phyloP scores from a whole-genome alignment of 768 basidiomycete species.

The Leccinum truebloodii region DNA sequence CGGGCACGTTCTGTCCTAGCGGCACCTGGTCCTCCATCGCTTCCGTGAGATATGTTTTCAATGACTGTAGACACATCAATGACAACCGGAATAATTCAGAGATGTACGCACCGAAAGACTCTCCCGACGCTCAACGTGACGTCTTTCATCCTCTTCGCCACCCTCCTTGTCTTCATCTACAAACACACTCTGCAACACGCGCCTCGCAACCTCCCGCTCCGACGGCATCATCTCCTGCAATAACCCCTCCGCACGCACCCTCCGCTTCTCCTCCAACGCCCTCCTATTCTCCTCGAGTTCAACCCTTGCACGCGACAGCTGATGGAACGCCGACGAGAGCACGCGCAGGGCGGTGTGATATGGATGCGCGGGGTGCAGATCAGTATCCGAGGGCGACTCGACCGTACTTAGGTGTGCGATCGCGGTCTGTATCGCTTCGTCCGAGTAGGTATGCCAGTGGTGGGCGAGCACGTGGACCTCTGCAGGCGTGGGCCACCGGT shows the following conservation, averaged over 20 bases:
- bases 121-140: conserved; percentile 54
- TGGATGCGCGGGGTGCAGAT: conserved; percentile 51
- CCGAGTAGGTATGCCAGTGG: conserved; percentile 77
- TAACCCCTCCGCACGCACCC: conserved; percentile 53
- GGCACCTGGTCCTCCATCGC: conserved; percentile 52
- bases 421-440: conserved; percentile 67
- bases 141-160: conserved; percentile 34
- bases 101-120: conserved; percentile 55
- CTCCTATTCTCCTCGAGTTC: conserved; percentile 66
- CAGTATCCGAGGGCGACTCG: conserved; percentile 43
- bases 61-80: conserved; percentile 35
- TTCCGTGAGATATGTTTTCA: conserved; percentile 47
- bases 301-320: conserved; percentile 52
- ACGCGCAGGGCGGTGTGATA: conserved; percentile 70
- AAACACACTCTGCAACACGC: conserved; percentile 68
- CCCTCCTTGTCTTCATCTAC: conserved; percentile 36
- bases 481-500: conserved; percentile 18
- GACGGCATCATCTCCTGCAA: conserved; percentile 57
- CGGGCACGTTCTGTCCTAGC: conserved; percentile 13
- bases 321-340: conserved; percentile 66
- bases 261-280: conserved; percentile 59
- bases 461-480: conserved; percentile 58
- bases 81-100: not conserved
- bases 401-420: conserved; percentile 50
- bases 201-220: conserved; percentile 67